Conservation (phyloP, 371 early-diverging fungal genomes). For the Saksenaea vasiformis region DNA sequence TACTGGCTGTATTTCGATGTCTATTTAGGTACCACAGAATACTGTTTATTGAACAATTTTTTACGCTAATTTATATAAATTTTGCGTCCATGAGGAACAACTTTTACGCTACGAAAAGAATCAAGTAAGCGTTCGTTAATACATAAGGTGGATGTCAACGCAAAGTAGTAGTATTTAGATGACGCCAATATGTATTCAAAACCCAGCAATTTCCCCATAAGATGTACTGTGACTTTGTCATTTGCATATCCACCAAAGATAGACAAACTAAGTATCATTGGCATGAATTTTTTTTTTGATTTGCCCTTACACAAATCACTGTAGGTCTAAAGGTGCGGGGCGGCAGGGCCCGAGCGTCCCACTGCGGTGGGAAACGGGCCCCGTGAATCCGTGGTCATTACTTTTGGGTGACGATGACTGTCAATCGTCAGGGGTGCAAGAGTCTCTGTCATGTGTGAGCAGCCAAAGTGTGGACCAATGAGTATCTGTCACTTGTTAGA, state of each 20-base stretch:
- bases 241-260: background rate
- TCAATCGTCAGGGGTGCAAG: conserved; percentile 1
- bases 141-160: too few species aligned
- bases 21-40: background rate
- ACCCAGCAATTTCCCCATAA: background rate
- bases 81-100: too few species aligned
- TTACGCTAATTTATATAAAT: too few species aligned
- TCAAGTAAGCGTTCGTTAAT: too few species aligned
- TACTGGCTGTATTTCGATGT: background rate
- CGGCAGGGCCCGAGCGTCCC: conserved; percentile 6
- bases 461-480: background rate
- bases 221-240: background rate
- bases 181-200: too few species aligned
- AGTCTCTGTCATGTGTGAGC: background rate
- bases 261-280: background rate
- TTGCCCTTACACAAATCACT: background rate
- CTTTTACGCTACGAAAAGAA: too few species aligned
- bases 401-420: conserved; percentile 1
- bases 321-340: background rate
- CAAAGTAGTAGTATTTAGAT: too few species aligned
- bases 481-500: background rate
- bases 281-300: background rate
- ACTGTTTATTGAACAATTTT: too few species aligned
- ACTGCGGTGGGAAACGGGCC: background rate
- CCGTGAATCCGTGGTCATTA: conserved; percentile 4